Base-by-base conservation (phyloP, 2,329 filamentous ascomycete genomes). In the Reticulascus tulasneorum region DNA sequence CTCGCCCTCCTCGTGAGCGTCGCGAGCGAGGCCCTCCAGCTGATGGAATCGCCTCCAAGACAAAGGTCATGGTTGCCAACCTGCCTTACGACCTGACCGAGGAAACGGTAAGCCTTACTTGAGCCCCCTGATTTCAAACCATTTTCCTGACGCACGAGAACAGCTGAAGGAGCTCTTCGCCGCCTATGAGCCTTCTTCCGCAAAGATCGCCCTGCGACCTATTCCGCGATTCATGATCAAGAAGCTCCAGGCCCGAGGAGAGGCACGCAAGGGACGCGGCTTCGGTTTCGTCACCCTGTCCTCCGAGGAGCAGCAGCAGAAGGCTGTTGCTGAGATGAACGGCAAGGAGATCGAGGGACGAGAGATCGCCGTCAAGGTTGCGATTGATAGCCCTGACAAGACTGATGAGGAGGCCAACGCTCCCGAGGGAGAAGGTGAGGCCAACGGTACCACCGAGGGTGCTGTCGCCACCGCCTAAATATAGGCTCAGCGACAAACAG, bases 161-260 rank as follows among this genome's bases (percentile, higher is more conserved):
- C 47, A 97, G 93, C 88, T 98, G 60, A 90, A 96, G 73, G 91
- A 98, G 66, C 86, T 98, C 58, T 98, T 98, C 71, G 76, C 79
- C 58, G 86, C 81, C 47, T 98, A 96, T 74, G 77, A 89, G 60
- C 93, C 93, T 45, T 84, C 84, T 52, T 94, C 89, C 48, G 91
- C 93, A 66, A 98, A 97, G 82, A 97, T 98, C 59, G 93, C 93
- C 50, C 87, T 98, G 53, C 91, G 93, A 56, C 93, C 93, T 34
- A 98, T 98, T 52, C 93, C 93, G 53, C 90, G 91, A 57, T 98
- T 97, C 77, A 98, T 98, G 93, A 93, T 98, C 71, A 96, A 96
- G 84, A 98, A 98, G 80, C 87, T 98, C 46, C 90, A 95, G 73
- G 90, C 91, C 57, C 91, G 93, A 62, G 90, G 90, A 60, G 93